Evolutionary conservation across 2,329 filamentous ascomycete species (phyloP).

Genomic region (Colletotrichum incanum): DNA sequence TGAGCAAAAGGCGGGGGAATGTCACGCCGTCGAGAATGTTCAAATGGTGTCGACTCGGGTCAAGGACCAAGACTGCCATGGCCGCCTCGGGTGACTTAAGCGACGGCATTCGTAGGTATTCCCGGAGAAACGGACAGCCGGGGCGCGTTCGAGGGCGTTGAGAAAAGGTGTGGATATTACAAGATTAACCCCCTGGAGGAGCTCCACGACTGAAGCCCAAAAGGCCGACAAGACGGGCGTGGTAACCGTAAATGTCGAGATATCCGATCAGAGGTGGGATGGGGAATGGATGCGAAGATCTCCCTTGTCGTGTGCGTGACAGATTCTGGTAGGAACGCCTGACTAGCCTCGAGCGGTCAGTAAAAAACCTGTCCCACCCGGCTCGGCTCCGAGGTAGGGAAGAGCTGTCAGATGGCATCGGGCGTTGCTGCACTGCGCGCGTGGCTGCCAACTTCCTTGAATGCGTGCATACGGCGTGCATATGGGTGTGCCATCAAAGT

Average conservation of each 20-base stretch:
- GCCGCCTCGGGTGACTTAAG: conserved; percentile 18
- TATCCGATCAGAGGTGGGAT: conserved; percentile 14
- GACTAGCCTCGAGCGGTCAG: conserved; percentile 5
- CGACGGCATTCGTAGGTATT: conserved; percentile 32
- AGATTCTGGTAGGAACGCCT: conserved; percentile 1
- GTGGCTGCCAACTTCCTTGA: conserved; percentile 24
- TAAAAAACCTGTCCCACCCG: conserved; percentile 16
- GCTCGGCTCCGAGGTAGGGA: conserved; percentile 30
- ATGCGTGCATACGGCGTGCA: conserved; percentile 18
- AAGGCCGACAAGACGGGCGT: conserved; percentile 24
- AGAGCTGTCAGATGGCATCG: neutral
- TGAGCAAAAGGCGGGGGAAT: conserved; percentile 31
- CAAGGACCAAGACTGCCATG: conserved; percentile 9
- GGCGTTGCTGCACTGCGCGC: conserved; percentile 24
- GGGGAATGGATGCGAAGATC: conserved; percentile 15
- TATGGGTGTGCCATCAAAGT: conserved; percentile 3
- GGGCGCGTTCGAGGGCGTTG: conserved; percentile 11
- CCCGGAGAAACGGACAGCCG: neutral
- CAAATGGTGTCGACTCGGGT: conserved; percentile 5
- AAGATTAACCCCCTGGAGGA: conserved; percentile 28
- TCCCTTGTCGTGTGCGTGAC: conserved; percentile 23
- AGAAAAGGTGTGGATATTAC: conserved; percentile 25
- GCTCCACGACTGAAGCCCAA: conserved; percentile 23
- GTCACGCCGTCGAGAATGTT: neutral
- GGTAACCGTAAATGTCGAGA: conserved; percentile 34